Evolutionary conservation across 768 basidiomycete genomes (phyloP).

Genomic region (Tylopilus felleus): DNA sequence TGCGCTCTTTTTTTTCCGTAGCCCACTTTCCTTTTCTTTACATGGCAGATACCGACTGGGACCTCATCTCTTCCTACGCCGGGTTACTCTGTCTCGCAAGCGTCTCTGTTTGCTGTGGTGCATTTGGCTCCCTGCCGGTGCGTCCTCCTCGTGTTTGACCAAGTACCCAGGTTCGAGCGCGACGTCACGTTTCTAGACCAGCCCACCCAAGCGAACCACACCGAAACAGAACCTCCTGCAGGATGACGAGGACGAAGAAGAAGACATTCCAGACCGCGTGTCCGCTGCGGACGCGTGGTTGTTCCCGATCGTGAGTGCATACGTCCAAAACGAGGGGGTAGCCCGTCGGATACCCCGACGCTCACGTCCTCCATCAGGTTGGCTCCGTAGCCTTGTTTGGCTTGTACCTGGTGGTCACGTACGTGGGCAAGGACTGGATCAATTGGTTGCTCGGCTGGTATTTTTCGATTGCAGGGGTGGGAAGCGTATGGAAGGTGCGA

Average conservation of each 20-base stretch:
- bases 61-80: constrained; percentile 61
- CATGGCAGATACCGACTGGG: constrained; percentile 43
- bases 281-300: constrained; percentile 70
- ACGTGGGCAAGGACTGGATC: constrained; percentile 76
- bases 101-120: constrained; percentile 65
- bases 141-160: constrained; percentile 22
- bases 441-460: constrained; percentile 79
- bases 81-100: constrained; percentile 66
- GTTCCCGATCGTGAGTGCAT: constrained; percentile 63
- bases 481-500: constrained; percentile 62
- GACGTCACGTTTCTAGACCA: constrained; percentile 4
- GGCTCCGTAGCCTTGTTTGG: constrained; percentile 69
- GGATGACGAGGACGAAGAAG: constrained; percentile 49
- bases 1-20: neutral
- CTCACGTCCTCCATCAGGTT: constrained; percentile 38
- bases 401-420: constrained; percentile 68
- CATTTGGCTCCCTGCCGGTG: constrained; percentile 67
- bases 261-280: constrained; percentile 56
- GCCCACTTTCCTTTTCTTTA: constrained; percentile 1
- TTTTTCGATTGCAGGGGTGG: constrained; percentile 62
- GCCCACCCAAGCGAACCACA: neutral
- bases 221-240: constrained; percentile 23
- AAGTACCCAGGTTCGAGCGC: neutral
- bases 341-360: neutral
- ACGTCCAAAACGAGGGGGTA: neutral